Evolutionary conservation across 192 early-diverging fungal genomes (phyloP), one percentile per base, ranked within the genome.

Genomic region (Linnemannia zychae): DNA sequence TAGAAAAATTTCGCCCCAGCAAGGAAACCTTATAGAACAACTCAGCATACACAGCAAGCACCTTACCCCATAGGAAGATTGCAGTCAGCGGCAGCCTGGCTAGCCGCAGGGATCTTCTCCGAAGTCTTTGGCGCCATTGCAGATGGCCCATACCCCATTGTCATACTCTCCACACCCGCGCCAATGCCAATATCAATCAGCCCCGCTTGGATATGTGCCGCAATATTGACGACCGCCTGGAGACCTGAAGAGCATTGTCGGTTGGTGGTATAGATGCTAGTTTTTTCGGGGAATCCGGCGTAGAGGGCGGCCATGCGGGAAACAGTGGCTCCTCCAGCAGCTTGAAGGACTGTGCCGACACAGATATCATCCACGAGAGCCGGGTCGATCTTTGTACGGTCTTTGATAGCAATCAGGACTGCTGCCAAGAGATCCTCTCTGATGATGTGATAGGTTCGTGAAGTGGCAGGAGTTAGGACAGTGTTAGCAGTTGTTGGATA

Each of bases 201-300:
- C 48, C 96, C 97, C 5, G 93, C 83, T 86, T 93, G 92, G 89
- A 98, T 97, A 72, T 92, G 93, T 33, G 92, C 87, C 49, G 96
- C 97, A 81, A 97, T 95, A 84, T 92, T 90, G 60, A 91, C 94
- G 63, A 95, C 94, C 11, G 97, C 96, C 76, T 96, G 95, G 12
- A 98, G 91, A 38, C 97, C 97, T 47, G 92, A 93, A 60, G 96
- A 96, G 88, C 97, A 98, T 86, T 98, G 97, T n/a, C 97, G 91
- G 93, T 98, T 98, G 76, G 97, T 95, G 44, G 96, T 96, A 77
- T 93, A 94, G 46, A 96, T 87, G 71, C 93, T 87, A 47, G 94
- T 91, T 28, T 90, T 92, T 75, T 96, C 91, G 1, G 97, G 97
- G 88, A 95, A 96, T 18, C 95, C 96, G 22, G 96, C 96, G 83